These are phyloP conservation scores for Gymnopilus junonius DNA, from an alignment of 768 basidiomycete species.

Conservation along the genomic window DNA sequence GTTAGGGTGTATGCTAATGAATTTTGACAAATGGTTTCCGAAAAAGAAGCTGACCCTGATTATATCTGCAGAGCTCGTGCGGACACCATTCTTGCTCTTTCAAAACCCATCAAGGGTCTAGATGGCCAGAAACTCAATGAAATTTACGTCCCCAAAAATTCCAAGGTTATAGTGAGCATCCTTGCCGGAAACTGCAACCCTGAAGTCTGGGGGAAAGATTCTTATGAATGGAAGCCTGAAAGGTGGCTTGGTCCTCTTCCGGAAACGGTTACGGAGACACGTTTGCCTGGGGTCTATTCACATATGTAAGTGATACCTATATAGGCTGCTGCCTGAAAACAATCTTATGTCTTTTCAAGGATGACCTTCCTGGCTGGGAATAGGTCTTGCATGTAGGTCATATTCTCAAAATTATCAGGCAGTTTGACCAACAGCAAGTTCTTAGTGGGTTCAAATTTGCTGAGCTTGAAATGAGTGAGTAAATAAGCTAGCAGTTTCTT, in stretches of 20 bases:
- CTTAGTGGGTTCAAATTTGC: too few species aligned
- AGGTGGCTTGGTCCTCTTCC: slow-evolving; percentile 40
- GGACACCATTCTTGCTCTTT: slow-evolving; percentile 32
- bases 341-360: too few species aligned
- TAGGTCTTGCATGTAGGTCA: slow-evolving; percentile 46
- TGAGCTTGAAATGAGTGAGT: too few species aligned
- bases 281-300: slow-evolving; percentile 24
- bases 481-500: too few species aligned
- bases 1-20: too few species aligned
- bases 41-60: too few species aligned
- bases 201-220: slow-evolving; percentile 47
- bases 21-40: too few species aligned
- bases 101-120: slow-evolving; percentile 40
- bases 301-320: slow-evolving; percentile 19
- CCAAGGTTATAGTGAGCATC: slow-evolving; percentile 39
- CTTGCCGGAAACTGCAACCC: slow-evolving; percentile 36
- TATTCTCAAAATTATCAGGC: too few species aligned
- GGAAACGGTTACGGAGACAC: slow-evolving; percentile 6
- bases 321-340: too few species aligned
- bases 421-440: too few species aligned
- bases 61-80: slow-evolving; percentile 30
- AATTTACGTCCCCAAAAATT: slow-evolving; percentile 42
- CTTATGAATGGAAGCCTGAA: slow-evolving; percentile 49
- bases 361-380: slow-evolving; percentile 44
- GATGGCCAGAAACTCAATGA: slow-evolving; percentile 39